These are phyloP conservation scores for Fusarium sp. DNA, from an alignment of 2,329 filamentous ascomycete genomes.

Conservation along the genomic window DNA sequence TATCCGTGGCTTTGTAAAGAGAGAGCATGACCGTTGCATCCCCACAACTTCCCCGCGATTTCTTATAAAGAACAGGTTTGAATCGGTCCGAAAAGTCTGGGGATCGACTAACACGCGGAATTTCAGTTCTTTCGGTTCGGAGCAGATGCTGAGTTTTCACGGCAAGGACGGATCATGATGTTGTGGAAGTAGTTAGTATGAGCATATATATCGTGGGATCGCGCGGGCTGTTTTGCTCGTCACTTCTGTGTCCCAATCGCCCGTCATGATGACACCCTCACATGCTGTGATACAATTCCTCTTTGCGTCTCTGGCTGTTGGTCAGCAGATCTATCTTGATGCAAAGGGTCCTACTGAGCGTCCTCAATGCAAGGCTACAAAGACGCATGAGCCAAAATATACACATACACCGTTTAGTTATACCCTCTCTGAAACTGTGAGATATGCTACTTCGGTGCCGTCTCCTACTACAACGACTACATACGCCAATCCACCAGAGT, in stretches of 20 bases:
- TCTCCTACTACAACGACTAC: slow-evolving; percentile 46
- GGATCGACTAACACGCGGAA: neutral
- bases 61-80: slow-evolving; percentile 7
- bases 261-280: slow-evolving; percentile 24
- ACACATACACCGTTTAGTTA: slow-evolving; percentile 45
- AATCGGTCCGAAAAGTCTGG: slow-evolving; percentile 33
- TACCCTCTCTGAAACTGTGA: slow-evolving; percentile 47
- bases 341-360: slow-evolving; percentile 44
- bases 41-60: slow-evolving; percentile 30
- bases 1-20: neutral
- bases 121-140: neutral
- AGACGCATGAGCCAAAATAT: slow-evolving; percentile 41
- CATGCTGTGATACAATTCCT: slow-evolving; percentile 27
- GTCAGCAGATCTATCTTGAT: slow-evolving; percentile 44
- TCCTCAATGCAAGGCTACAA: slow-evolving; percentile 38
- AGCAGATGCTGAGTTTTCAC: neutral
- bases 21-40: slow-evolving; percentile 12
- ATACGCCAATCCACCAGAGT: slow-evolving; percentile 44
- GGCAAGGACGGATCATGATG: neutral
- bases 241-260: neutral
- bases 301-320: slow-evolving; percentile 33
- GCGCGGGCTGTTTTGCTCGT: neutral
- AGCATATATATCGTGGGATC: slow-evolving; percentile 8
- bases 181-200: neutral
- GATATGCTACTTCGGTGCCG: slow-evolving; percentile 47